Evolutionary conservation across 1,284 basidiomycete genomes (phyloP).

Genomic region (Boletellus deceptivus): DNA sequence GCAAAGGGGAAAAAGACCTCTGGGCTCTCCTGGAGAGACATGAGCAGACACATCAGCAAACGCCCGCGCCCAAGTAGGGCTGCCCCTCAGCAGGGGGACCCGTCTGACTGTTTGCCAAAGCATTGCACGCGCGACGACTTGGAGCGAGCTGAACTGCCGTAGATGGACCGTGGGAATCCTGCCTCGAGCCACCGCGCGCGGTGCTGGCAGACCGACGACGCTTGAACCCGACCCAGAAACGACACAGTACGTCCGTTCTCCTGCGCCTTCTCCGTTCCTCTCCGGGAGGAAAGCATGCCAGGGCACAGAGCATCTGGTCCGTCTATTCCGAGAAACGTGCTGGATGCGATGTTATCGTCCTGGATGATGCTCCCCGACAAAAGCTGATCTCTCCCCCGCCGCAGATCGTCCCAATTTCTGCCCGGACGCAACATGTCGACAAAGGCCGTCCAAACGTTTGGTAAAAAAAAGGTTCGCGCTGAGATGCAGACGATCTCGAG

Average conservation of each 20-base stretch:
- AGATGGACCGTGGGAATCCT: slow-evolving; percentile 29
- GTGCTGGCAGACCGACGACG: slow-evolving; percentile 25
- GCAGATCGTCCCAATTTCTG: slow-evolving; percentile 17
- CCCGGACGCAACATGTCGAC: slow-evolving; percentile 59
- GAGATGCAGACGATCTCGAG: not conserved
- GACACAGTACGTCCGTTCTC: slow-evolving; percentile 37
- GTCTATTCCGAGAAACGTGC: slow-evolving; percentile 22
- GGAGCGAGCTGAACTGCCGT: slow-evolving; percentile 19
- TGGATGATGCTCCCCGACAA: slow-evolving; percentile 36
- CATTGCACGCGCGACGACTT: slow-evolving; percentile 14
- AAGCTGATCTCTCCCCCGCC: slow-evolving; percentile 20
- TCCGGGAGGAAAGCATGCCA: not conserved
- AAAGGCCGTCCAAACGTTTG: slow-evolving; percentile 95
- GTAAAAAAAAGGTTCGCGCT: slow-evolving; percentile 92
- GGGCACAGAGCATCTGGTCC: slow-evolving; percentile 1
- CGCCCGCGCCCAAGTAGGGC: slow-evolving; percentile 5
- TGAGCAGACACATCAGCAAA: slow-evolving; percentile 13
- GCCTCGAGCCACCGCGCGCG: not conserved
- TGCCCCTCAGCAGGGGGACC: not conserved
- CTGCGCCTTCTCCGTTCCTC: slow-evolving; percentile 5
- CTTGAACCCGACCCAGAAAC: slow-evolving; percentile 35
- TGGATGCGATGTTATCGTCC: slow-evolving; percentile 38
- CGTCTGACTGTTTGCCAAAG: slow-evolving; percentile 15
- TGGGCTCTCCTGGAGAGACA: slow-evolving; percentile 3
- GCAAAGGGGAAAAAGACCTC: slow-evolving; percentile 12